Base-by-base conservation (phyloP, 2,329 filamentous ascomycete species). In the Scytalidium lignicola region DNA sequence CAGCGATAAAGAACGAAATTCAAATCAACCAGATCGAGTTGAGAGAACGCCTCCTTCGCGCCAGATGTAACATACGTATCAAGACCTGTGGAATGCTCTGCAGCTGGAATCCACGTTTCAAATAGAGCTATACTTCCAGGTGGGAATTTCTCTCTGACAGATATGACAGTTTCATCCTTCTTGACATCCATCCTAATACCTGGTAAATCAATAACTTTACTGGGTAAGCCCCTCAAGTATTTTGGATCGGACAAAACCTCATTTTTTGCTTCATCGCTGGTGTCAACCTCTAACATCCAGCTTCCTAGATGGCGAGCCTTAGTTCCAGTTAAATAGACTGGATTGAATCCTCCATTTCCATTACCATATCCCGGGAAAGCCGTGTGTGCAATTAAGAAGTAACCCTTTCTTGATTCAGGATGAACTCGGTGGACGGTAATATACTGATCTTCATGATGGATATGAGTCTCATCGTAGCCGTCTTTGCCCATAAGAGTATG, bases 361-460 rank as follows among this genome's bases (percentile, higher is more conserved):
- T 88, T 88, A 19, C 90, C 88, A 60, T 91, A 92, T 1, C 90
- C 91, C 1, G 91, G 90, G 69, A 92, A 99, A 1, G 95, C 93
- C 3, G 93, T 97, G 61, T 97, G 93, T 0, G 95, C 92, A 58
- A 99, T 91, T 43, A 97, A 73, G 68, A 97, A 96, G 67, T 96
- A 92, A 1, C 93, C 93, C 65, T 93, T 95, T 51, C 93, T 81
- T 1, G 89, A 95, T 63, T 88, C 84, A 0, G 92, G 93, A 63
- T 99, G 91, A 2, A 97, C 90, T 53, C 95, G 80, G 66, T 99
- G 93, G 6, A 99, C 90, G 1, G 93, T 99, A 62, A 99, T 87
- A 64, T 96, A 96, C 66, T 99, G 88, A 49, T 89, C 87, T 55
- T 97, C 91, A 65, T 99, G 93, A 63, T 99, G 92, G 47, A 99